These are phyloP conservation scores for Boletellus sp. DNA, from an alignment of 1,284 basidiomycete species.

Conservation along the genomic window DNA sequence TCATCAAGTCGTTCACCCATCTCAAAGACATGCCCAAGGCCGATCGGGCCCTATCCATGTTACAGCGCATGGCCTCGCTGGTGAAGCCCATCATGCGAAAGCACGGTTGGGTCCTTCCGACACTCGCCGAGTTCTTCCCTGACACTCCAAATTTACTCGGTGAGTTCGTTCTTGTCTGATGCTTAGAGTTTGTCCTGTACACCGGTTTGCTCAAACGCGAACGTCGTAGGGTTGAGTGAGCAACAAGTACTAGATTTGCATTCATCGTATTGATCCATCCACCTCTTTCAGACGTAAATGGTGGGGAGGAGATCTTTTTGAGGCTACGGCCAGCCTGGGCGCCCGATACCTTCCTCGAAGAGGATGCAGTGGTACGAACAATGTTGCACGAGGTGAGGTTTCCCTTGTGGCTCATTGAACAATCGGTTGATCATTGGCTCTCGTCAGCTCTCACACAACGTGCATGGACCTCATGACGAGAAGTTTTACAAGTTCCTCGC, in stretches of 20 bases:
- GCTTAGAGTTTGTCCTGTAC: neutral
- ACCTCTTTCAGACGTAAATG: constrained; percentile 59
- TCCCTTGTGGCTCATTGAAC: neutral
- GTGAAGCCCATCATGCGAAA: constrained; percentile 90
- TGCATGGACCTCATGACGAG: constrained; percentile 83
- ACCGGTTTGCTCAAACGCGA: constrained; percentile 6
- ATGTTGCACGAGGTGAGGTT: constrained; percentile 81
- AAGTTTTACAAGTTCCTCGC: constrained; percentile 78
- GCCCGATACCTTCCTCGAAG: constrained; percentile 71
- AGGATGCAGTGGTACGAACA: constrained; percentile 69
- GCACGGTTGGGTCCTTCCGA: constrained; percentile 76
- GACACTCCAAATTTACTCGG: constrained; percentile 70
- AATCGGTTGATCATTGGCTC: neutral
- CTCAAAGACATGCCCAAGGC: constrained; percentile 60
- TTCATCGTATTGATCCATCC: constrained; percentile 1
- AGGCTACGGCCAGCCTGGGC: constrained; percentile 69
- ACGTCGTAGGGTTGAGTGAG: constrained; percentile 32
- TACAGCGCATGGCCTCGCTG: constrained; percentile 73
- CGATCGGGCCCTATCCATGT: constrained; percentile 57
- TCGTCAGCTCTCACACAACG: constrained; percentile 78
- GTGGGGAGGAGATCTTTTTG: constrained; percentile 76
- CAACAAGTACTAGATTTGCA: neutral
- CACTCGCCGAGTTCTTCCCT: constrained; percentile 83
- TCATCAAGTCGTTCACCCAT: constrained; percentile 64
- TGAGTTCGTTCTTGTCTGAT: constrained; percentile 33